Percentiles rank a stretch among this genome's conserved stretches.
These are phyloP conservation scores for Apiotrichum montevideense DNA, from an alignment of 1,284 basidiomycete species.

Conservation along the genomic window DNA sequence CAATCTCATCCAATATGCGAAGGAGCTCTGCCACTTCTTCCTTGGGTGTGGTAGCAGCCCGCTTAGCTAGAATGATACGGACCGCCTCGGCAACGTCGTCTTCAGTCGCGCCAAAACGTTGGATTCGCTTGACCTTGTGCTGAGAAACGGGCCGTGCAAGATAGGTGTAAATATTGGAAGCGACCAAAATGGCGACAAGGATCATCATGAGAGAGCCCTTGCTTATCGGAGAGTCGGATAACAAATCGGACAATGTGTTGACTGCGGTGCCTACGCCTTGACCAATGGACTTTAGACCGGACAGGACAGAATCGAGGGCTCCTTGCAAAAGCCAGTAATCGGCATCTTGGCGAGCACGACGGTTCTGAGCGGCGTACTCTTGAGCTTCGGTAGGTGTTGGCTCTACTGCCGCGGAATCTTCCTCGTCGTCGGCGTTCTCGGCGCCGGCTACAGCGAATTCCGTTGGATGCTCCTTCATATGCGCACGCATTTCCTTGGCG, in stretches of 20 bases:
- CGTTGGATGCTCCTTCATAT: slow-evolving; percentile 78
- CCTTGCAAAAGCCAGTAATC: slow-evolving; percentile 64
- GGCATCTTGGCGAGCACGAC: slow-evolving; percentile 30
- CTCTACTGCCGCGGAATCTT: background rate
- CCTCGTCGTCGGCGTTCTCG: slow-evolving; percentile 16
- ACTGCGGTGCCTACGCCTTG: slow-evolving; percentile 58
- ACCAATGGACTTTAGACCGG: slow-evolving; percentile 63
- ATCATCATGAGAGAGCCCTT: slow-evolving; percentile 57
- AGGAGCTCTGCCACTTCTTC: slow-evolving; percentile 30
- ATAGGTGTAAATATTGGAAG: slow-evolving; percentile 58
- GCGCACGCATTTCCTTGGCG: slow-evolving; percentile 74
- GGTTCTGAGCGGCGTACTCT: slow-evolving; percentile 38
- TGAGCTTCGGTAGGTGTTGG: slow-evolving; percentile 24
- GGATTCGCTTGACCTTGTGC: slow-evolving; percentile 16
- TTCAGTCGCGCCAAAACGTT: slow-evolving; percentile 15
- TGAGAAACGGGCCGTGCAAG: slow-evolving; percentile 19
- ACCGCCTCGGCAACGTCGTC: slow-evolving; percentile 32
- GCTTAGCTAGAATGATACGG: slow-evolving; percentile 20
- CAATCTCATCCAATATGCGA: slow-evolving; percentile 30
- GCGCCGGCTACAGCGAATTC: slow-evolving; percentile 85
- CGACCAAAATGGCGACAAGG: slow-evolving; percentile 62
- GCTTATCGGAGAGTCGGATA: slow-evolving; percentile 51
- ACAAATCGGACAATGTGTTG: slow-evolving; percentile 59
- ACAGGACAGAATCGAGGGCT: slow-evolving; percentile 70
- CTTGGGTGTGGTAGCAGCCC: slow-evolving; percentile 10